phyloP scores from a whole-genome alignment of 1,284 basidiomycete genomes.

The Pterulicium gracile region DNA sequence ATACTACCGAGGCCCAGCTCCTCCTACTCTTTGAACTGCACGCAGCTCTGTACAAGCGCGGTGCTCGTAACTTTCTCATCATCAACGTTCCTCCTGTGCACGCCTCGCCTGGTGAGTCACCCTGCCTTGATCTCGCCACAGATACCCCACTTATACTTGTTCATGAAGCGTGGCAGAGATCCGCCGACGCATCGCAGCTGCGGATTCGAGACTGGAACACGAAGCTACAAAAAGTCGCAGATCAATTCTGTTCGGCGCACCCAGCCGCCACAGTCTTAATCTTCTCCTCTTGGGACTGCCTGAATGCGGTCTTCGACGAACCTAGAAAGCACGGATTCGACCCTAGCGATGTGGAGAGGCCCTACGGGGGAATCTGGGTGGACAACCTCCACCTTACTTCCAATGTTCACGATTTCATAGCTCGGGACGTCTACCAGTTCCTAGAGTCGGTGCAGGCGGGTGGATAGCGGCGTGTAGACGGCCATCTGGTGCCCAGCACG shows the following conservation, averaged over 20 bases:
- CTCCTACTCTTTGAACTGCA: too few species aligned
- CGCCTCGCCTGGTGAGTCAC: constrained; percentile 31
- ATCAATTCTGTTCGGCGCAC: constrained; percentile 27
- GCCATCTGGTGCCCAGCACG: too few species aligned
- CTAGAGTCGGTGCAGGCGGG: constrained; percentile 12
- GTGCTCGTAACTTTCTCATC: constrained; percentile 54
- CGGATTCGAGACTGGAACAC: constrained; percentile 34
- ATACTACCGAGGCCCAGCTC: too few species aligned
- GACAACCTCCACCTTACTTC: constrained; percentile 39
- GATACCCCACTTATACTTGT: constrained; percentile 5
- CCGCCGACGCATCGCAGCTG: constrained; percentile 5
- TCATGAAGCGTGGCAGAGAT: constrained; percentile 7
- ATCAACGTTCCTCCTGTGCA: constrained; percentile 52
- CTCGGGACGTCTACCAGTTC: constrained; percentile 27
- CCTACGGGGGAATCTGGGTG: constrained; percentile 37
- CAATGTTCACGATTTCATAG: constrained; percentile 30
- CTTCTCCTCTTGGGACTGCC: constrained; percentile 37
- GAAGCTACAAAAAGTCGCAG: constrained; percentile 19
- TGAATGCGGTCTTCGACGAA: constrained; percentile 35
- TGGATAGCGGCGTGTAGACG: too few species aligned
- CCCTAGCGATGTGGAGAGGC: constrained; percentile 17
- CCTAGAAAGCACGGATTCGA: constrained; percentile 31
- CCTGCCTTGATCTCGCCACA: constrained; percentile 3
- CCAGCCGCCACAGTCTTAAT: constrained; percentile 33
- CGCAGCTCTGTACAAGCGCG: constrained; percentile 37